These are phyloP conservation scores for Pyrenophora graminea DNA, from an alignment of 2,329 filamentous ascomycete genomes.

Conservation along the genomic window DNA sequence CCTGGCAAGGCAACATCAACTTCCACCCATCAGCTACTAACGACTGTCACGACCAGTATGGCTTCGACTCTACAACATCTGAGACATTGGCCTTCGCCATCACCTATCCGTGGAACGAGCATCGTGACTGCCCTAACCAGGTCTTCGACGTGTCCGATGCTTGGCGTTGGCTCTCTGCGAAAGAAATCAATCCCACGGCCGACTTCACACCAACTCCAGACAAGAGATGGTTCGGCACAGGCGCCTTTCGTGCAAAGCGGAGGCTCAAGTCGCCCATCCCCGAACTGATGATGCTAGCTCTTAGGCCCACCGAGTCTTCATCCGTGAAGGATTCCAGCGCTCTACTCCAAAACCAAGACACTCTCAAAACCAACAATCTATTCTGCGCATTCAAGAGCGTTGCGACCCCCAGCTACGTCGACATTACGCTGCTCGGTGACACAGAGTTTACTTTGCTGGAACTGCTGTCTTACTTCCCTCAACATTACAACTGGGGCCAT, in stretches of 20 bases:
- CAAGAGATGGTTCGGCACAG: slow-evolving; percentile 7
- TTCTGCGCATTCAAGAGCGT: slow-evolving; percentile 26
- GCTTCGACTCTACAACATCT: neutral
- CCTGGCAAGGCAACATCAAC: slow-evolving; percentile 8
- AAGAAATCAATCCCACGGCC: neutral
- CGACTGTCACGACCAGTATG: neutral
- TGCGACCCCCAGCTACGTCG: slow-evolving; percentile 12
- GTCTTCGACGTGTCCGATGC: slow-evolving; percentile 23
- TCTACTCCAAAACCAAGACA: slow-evolving; percentile 11
- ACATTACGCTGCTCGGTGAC: slow-evolving; percentile 19
- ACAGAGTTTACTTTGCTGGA: slow-evolving; percentile 23
- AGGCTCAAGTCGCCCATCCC: slow-evolving; percentile 19
- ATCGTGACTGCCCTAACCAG: slow-evolving; percentile 17
- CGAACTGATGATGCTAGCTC: slow-evolving; percentile 12
- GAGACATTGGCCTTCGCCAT: neutral
- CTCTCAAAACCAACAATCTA: neutral
- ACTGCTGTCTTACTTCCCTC: slow-evolving; percentile 20
- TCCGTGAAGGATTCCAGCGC: neutral
- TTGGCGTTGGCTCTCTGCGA: slow-evolving; percentile 20
- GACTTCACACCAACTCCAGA: slow-evolving; percentile 3
- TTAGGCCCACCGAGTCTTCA: neutral
- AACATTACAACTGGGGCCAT: slow-evolving; percentile 23
- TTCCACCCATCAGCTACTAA: neutral
- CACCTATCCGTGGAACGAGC: slow-evolving; percentile 1
- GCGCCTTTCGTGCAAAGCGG: neutral